Conservation (phyloP, 2,329 filamentous ascomycete species). For the Hypoxylon sp. region DNA sequence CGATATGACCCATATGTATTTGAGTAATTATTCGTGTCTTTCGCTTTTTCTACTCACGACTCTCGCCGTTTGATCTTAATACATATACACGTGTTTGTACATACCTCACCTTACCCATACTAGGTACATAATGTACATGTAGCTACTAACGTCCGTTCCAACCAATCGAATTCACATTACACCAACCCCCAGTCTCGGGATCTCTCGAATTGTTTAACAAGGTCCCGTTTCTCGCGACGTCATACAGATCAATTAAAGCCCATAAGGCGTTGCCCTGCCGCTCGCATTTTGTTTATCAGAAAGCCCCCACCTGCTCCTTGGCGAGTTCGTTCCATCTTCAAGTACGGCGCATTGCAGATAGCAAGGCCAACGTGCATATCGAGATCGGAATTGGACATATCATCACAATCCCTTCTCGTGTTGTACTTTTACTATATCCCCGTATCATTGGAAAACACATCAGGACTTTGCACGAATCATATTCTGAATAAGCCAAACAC, state of each 20-base stretch:
- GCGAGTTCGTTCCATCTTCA: slow-evolving; percentile 1
- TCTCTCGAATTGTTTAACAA: neutral
- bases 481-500: neutral
- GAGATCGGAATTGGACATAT: slow-evolving; percentile 3
- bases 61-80: too few relatives aligned
- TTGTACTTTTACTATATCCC: neutral
- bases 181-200: neutral
- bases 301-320: slow-evolving; percentile 10
- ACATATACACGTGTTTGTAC: too few relatives aligned
- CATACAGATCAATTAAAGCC: slow-evolving; percentile 19
- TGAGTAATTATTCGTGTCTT: too few relatives aligned
- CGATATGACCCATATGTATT: too few relatives aligned
- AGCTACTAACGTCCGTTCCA: neutral
- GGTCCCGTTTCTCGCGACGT: slow-evolving; percentile 16
- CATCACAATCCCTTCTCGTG: neutral
- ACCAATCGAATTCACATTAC: neutral
- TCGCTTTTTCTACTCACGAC: too few relatives aligned
- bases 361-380: neutral
- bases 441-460: neutral
- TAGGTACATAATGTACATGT: too few relatives aligned
- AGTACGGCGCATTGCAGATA: neutral
- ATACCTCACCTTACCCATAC: too few relatives aligned
- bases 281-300: slow-evolving; percentile 31
- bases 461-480: neutral
- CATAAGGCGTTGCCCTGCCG: slow-evolving; percentile 38